Evolutionary conservation across 75 land plant species (phyloP), one percentile per base, ranked within the genome.

Genomic region (Picea sitchensis): DNA sequence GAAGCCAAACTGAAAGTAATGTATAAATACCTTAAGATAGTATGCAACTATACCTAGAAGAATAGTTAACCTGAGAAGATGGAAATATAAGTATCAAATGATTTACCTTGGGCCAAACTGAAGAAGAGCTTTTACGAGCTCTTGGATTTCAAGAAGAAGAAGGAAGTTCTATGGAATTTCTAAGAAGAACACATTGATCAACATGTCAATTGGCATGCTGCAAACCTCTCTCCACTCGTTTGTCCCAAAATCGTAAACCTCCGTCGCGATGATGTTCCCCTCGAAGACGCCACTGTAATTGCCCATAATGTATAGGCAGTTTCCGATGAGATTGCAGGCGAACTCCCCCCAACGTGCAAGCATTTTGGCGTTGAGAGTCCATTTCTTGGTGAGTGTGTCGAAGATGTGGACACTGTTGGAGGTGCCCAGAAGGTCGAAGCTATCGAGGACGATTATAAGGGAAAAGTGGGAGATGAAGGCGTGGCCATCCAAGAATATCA

Each of bases 121-220:
- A 98, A 72, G 96, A 98, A 84, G 99, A 98, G 80, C 89, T 98
- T 38, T 76, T 98, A 87, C 82, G 89, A 67, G 92, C 94, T 34
- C 87, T 98, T 31, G 99, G 99, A 31, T 82, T 98, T 58, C 95
- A 98, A 86, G 99, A 98, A 82, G 90, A 93, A 83, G 77, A 88
- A 85, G 99, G 99, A 79, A 95, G 98, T 82, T 89, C 95, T n/a
- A 83, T 98, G 76, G 92, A 86, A 82, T 98, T 98, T 79, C 89
- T 98, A 34, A 88, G 98, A 75, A 84, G 96, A 78, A 26, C 26
- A 26, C 26, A 0, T 26, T 26, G 26, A 26, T 26, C 26, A 26
- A 26, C 38, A 67, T 34, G 38, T 36, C 4, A 67, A 36, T 5
- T 8, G 73, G 51, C 73, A 68, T 68, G 15, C 18, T n/a, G 3